Evolutionary conservation across 352 stramenopile species (phyloP).

Genomic region (Phytopythium helicoides): DNA sequence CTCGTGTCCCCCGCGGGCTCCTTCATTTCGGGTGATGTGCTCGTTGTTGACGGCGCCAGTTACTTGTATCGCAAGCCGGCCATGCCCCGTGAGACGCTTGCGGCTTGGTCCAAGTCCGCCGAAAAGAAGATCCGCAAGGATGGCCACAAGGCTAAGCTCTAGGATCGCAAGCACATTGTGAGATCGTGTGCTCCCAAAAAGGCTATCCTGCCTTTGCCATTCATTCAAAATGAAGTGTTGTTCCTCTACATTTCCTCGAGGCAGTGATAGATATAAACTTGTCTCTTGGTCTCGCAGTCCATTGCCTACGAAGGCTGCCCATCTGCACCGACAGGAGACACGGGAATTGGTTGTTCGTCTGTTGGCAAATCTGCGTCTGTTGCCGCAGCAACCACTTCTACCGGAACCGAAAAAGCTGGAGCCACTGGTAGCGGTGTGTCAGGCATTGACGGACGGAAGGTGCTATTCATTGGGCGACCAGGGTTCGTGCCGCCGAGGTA

Average conservation of each 20-base stretch:
- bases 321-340: neutral
- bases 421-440: slow-evolving; percentile 55
- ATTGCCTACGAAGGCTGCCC: neutral
- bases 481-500: slow-evolving; percentile 60
- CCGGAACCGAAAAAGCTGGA: neutral
- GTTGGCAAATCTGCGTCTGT: neutral
- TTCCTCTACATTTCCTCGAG: neutral
- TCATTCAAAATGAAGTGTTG: neutral
- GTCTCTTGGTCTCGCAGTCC: neutral
- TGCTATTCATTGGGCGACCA: slow-evolving; percentile 61
- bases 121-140: slow-evolving; percentile 56
- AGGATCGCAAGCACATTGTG: slow-evolving; percentile 2
- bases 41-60: slow-evolving; percentile 83
- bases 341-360: slow-evolving; percentile 1
- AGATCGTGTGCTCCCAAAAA: no score
- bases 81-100: slow-evolving; percentile 70
- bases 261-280: no score
- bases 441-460: slow-evolving; percentile 54
- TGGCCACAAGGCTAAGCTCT: slow-evolving; percentile 52
- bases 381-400: neutral
- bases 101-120: slow-evolving; percentile 75
- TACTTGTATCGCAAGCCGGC: slow-evolving; percentile 79
- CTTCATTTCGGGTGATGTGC: slow-evolving; percentile 80
- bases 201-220: no score
- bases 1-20: slow-evolving; percentile 70